Evolutionary conservation across 345 rosid species (phyloP).

Genomic region (Psidium guajava): DNA sequence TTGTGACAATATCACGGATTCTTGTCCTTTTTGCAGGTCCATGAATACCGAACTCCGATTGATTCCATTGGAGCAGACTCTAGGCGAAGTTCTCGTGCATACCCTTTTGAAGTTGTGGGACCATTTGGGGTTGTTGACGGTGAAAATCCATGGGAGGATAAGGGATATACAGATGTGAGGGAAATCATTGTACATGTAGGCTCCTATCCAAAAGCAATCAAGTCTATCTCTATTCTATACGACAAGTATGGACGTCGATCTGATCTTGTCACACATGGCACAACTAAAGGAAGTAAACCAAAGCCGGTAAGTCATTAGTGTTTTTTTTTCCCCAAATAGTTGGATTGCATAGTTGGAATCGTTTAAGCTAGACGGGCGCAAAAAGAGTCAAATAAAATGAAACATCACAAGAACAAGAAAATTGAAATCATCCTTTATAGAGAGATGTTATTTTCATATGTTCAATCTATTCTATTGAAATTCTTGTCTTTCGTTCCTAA

Average conservation of each 20-base stretch:
- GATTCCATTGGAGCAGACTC: constrained; percentile 1
- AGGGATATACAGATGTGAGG: background rate
- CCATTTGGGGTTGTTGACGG: background rate
- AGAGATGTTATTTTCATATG: too few species aligned
- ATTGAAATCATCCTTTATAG: background rate
- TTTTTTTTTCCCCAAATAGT: too few species aligned
- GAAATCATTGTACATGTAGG: background rate
- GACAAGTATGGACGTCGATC: background rate
- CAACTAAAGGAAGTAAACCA: too few species aligned
- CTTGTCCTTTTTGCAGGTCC: background rate
- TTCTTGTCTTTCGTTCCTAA: background rate
- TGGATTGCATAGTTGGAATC: too few species aligned
- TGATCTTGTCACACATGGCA: background rate
- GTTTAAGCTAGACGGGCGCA: background rate
- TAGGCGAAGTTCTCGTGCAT: background rate
- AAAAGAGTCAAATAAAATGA: background rate
- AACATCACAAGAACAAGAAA: background rate
- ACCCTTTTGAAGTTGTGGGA: background rate
- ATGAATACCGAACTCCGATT: too few species aligned
- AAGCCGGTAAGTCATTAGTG: too few species aligned
- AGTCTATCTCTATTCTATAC: background rate
- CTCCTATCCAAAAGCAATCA: background rate
- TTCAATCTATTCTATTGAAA: too few species aligned
- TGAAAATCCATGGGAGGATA: background rate
- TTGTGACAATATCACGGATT: background rate